A percentile compares a stretch with the other conserved stretches of the same genome.
These are phyloP conservation scores for Venturia carpophila DNA, from an alignment of 2,329 filamentous ascomycete genomes.

Conservation along the genomic window DNA sequence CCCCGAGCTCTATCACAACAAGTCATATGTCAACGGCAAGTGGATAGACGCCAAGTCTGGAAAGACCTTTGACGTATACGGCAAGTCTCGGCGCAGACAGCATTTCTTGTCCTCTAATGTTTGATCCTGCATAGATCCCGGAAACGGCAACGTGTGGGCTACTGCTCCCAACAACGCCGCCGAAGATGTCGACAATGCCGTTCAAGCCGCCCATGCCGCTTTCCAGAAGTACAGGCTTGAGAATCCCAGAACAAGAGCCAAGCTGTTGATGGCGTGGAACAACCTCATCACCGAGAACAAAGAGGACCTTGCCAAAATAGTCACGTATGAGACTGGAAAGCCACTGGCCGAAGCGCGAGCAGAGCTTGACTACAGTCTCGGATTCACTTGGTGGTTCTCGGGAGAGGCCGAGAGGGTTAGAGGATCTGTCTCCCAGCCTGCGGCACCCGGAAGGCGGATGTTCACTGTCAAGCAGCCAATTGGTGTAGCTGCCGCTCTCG, in stretches of 20 bases:
- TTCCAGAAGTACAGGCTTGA: constrained; percentile 53
- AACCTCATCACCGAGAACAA: constrained; percentile 53
- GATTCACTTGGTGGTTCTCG: constrained; percentile 51
- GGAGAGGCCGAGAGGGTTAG: constrained; percentile 56
- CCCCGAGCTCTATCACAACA: constrained; percentile 40
- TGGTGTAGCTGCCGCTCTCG: constrained; percentile 59
- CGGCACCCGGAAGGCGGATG: constrained; percentile 55
- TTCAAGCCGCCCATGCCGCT: constrained; percentile 51
- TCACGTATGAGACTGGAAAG: constrained; percentile 53
- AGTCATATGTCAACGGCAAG: constrained; percentile 41
- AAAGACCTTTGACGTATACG: constrained; percentile 44
- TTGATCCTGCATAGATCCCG: constrained; percentile 37
- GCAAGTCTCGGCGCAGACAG: constrained; percentile 24
- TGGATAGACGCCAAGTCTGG: constrained; percentile 45
- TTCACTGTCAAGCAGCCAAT: constrained; percentile 70
- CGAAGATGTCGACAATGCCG: constrained; percentile 54
- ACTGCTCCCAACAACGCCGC: constrained; percentile 41
- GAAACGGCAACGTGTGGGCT: constrained; percentile 43
- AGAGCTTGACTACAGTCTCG: constrained; percentile 46
- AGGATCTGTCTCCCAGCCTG: constrained; percentile 52
- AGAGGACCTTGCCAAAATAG: constrained; percentile 55
- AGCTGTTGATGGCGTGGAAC: constrained; percentile 59
- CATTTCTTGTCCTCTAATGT: neutral
- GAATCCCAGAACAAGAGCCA: constrained; percentile 53
- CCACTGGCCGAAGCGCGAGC: constrained; percentile 45